Conservation (phyloP, 2,329 filamentous ascomycete genomes). For the Pseudohalonectria lignicola region DNA sequence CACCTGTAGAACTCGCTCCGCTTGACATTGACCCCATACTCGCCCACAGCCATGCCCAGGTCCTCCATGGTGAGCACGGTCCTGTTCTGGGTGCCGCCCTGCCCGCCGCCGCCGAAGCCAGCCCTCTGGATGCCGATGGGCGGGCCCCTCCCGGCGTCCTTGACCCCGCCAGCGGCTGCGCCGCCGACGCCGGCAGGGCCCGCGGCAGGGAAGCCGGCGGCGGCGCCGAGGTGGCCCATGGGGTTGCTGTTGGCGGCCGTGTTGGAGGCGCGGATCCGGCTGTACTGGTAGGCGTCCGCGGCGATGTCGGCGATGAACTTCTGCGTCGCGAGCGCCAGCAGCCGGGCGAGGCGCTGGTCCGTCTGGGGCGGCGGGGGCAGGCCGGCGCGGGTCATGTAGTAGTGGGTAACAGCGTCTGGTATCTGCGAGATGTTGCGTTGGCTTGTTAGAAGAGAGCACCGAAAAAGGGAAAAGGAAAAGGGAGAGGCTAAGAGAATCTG, state of each 20-base stretch:
- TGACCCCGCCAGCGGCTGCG: conserved; percentile 28
- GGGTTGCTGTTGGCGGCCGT: conserved; percentile 79
- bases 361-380: conserved; percentile 88
- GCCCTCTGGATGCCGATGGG: conserved; percentile 65
- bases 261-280: conserved; percentile 86
- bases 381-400: conserved; percentile 93
- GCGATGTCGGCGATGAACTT: conserved; percentile 98
- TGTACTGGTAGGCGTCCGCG: conserved; percentile 96
- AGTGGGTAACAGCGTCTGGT: conserved; percentile 92
- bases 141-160: conserved; percentile 41
- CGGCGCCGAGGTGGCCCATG: conserved; percentile 74
- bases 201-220: conserved; percentile 51
- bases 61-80: conserved; percentile 99
- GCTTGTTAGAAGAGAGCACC: background rate
- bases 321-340: conserved; percentile 93
- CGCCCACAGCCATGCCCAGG: conserved; percentile 91
- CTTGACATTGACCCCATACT: conserved; percentile 97
- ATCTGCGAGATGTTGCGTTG: conserved; percentile 45
- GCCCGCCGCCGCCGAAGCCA: conserved; percentile 78
- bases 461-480: background rate
- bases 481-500: background rate
- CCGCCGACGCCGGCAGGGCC: conserved; percentile 35
- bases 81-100: conserved; percentile 77
- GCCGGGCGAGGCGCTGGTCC: conserved; percentile 78
- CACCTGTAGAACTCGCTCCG: conserved; percentile 92